phyloP scores from a whole-genome alignment of 306 rosid species.

The Fragaria ananassa region DNA sequence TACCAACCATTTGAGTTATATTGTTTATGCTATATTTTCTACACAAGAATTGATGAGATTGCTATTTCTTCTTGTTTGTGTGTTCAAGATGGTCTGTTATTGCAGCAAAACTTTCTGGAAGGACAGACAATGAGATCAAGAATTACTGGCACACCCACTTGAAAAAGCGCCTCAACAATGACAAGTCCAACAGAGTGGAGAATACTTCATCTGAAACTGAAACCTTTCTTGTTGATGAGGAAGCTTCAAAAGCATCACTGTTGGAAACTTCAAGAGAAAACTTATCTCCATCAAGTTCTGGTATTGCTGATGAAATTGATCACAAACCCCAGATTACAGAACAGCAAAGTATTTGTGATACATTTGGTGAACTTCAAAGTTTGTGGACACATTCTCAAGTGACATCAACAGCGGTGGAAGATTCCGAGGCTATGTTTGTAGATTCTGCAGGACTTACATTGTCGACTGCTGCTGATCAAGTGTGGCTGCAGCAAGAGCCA shows the following conservation, averaged over 20 bases:
- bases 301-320: not conserved
- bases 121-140: conserved; percentile 44
- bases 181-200: not conserved
- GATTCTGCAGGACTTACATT: not conserved
- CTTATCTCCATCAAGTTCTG: not conserved
- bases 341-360: not conserved
- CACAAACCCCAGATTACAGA: not conserved
- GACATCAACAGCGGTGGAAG: not conserved
- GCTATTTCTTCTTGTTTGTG: not conserved
- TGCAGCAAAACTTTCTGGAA: conserved; percentile 37
- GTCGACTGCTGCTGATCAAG: not conserved
- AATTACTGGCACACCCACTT: conserved; percentile 39
- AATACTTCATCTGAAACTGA: not conserved
- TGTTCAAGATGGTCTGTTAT: conserved; percentile 39
- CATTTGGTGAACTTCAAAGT: conserved; percentile 24
- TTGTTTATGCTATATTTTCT: not conserved
- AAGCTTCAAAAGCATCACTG: not conserved
- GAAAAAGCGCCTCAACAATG: conserved; percentile 20
- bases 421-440: conserved; percentile 1
- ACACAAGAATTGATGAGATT: not conserved
- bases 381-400: conserved; percentile 18
- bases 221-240: not conserved
- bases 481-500: conserved; percentile 24
- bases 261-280: not conserved
- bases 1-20: not conserved